Conservation (phyloP, 768 basidiomycete species). For the Termitomyces sp. region DNA sequence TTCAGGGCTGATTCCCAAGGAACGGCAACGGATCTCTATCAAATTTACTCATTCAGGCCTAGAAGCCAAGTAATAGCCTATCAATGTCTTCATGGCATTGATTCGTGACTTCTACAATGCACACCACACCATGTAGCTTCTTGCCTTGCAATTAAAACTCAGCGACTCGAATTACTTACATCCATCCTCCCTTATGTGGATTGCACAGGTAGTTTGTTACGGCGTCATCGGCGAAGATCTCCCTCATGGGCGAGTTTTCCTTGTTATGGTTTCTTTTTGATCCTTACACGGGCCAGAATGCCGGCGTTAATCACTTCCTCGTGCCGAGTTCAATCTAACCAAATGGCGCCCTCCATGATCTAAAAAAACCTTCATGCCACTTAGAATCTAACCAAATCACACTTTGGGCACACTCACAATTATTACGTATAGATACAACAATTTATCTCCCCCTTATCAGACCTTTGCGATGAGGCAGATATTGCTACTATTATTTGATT, state of each 20-base stretch:
- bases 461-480: background rate
- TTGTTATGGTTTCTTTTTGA: background rate
- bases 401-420: background rate
- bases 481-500: no score
- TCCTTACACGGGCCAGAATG: background rate
- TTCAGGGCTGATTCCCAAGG: background rate
- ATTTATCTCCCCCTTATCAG: background rate
- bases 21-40: background rate
- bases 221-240: background rate
- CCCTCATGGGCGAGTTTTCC: background rate
- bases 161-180: background rate
- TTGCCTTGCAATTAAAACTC: background rate
- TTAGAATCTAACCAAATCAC: background rate
- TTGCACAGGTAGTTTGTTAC: no score
- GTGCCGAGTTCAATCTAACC: slow-evolving; percentile 2
- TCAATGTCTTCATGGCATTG: background rate
- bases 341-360: background rate
- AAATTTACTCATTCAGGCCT: background rate
- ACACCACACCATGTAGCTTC: background rate
- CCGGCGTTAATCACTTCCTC: background rate
- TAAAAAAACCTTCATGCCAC: background rate
- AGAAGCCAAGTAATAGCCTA: background rate
- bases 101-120: background rate
- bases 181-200: background rate
- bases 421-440: background rate